A percentile compares a stretch with the other conserved stretches of the same genome.
Evolutionary conservation across 164 flowering plant species (phyloP).

Genomic region (Tetracentron sinense): DNA sequence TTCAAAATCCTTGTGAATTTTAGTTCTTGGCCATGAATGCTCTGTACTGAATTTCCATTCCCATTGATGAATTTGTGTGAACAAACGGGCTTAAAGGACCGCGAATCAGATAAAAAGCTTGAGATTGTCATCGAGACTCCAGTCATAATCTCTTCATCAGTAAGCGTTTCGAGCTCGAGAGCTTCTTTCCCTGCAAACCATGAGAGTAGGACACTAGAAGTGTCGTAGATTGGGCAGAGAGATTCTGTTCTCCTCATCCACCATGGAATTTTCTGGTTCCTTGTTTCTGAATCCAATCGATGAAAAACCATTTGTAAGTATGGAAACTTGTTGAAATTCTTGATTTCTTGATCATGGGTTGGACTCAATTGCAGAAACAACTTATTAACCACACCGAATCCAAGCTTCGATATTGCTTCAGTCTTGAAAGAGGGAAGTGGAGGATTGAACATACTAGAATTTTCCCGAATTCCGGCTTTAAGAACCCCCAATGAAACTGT

Average conservation of each 20-base stretch:
- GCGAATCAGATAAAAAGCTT: conserved; percentile 28
- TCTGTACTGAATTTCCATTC: conserved; percentile 13
- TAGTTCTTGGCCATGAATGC: background rate
- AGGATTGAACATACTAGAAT: conserved; percentile 62
- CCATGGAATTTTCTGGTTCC: conserved; percentile 43
- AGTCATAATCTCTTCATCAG: conserved; percentile 58
- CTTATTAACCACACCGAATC: conserved; percentile 92
- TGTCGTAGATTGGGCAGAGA: conserved; percentile 58
- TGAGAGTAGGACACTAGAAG: conserved; percentile 58
- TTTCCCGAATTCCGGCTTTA: conserved; percentile 53
- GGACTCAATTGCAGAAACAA: too few species aligned
- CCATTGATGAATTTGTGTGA: conserved; percentile 37
- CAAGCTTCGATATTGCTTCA: conserved; percentile 69
- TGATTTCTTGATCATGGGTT: conserved; percentile 7
- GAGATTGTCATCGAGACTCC: conserved; percentile 64
- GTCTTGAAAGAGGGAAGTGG: conserved; percentile 65
- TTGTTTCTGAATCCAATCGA: conserved; percentile 38
- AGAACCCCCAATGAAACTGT: conserved; percentile 92
- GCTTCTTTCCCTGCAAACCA: conserved; percentile 99
- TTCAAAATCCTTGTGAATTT: too few species aligned
- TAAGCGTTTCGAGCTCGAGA: conserved; percentile 62
- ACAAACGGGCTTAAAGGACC: conserved; percentile 8
- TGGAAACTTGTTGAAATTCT: conserved; percentile 39
- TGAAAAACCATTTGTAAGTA: conserved; percentile 68
- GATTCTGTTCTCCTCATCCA: conserved; percentile 70